phyloP scores from a whole-genome alignment of 2,329 filamentous ascomycete species.

The Fusarium napiforme region DNA sequence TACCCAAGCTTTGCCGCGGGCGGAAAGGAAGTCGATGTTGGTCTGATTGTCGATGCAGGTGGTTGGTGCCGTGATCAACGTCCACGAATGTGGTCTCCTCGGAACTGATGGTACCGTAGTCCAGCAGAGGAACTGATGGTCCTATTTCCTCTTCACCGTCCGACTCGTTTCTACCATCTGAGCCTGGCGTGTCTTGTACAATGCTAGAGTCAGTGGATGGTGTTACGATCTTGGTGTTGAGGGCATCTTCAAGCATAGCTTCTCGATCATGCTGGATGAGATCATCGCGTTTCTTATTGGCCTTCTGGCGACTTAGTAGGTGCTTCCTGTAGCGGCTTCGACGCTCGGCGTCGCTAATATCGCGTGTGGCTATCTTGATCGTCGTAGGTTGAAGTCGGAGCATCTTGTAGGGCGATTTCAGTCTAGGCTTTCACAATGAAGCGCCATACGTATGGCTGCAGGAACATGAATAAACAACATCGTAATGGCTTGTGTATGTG shows the following conservation, averaged over 20 bases:
- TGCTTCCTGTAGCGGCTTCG: constrained; percentile 38
- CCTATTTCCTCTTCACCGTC: neutral
- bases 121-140: neutral
- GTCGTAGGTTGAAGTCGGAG: constrained; percentile 36
- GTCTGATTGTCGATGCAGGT: neutral
- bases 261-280: neutral
- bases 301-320: neutral
- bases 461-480: neutral
- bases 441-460: neutral
- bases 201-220: neutral
- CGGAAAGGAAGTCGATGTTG: neutral
- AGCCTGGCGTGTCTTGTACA: neutral
- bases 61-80: neutral
- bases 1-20: neutral
- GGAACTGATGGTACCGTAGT: neutral
- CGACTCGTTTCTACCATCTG: neutral
- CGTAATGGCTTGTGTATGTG: neutral
- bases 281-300: neutral
- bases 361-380: constrained; percentile 25
- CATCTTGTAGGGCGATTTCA: constrained; percentile 16
- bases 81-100: neutral
- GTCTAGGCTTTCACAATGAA: neutral
- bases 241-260: neutral
- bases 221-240: neutral
- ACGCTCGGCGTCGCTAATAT: constrained; percentile 36